phyloP scores from a whole-genome alignment of 495 filamentous ascomycete genomes.

The Hypomontagnella monticulosa region DNA sequence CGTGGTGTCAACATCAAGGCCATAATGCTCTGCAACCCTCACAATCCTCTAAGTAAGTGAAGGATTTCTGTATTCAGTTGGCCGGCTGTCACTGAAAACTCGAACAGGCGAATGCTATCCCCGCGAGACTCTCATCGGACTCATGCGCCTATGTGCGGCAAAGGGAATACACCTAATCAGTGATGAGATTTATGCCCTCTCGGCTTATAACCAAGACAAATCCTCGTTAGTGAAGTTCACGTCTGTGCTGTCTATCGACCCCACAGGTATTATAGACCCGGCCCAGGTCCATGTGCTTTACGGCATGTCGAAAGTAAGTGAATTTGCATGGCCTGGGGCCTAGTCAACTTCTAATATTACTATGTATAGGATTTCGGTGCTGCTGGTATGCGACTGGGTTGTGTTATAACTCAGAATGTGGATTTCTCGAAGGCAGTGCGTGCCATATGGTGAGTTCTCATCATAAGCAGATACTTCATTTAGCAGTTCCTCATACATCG shows the following conservation, averaged over 20 bases:
- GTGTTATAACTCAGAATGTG: conserved; percentile 60
- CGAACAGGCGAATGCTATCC: conserved; percentile 60
- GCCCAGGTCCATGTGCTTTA: conserved; percentile 66
- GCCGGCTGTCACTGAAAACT: conserved; percentile 26
- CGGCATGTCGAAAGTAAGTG: conserved; percentile 63
- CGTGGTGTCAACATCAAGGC: conserved; percentile 54
- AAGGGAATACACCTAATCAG: conserved; percentile 67
- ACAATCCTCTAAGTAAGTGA: conserved; percentile 65
- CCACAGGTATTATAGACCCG: conserved; percentile 59
- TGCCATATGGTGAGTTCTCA: conserved; percentile 36
- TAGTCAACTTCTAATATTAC: conserved; percentile 7
- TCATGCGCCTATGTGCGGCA: conserved; percentile 64
- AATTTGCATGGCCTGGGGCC: not conserved
- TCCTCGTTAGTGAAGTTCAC: conserved; percentile 54
- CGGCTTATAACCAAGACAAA: conserved; percentile 57
- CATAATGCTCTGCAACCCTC: conserved; percentile 67
- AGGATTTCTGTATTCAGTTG: too few species aligned
- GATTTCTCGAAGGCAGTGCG: conserved; percentile 54
- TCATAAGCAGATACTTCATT: not conserved
- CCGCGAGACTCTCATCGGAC: conserved; percentile 53
- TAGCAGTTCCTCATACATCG: not conserved
- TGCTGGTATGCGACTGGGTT: conserved; percentile 65
- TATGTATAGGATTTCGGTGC: conserved; percentile 61
- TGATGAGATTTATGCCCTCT: conserved; percentile 72
- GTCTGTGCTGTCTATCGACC: conserved; percentile 63